Base-by-base conservation (phyloP, 495 filamentous ascomycete genomes). In the Bombardia bombarda region DNA sequence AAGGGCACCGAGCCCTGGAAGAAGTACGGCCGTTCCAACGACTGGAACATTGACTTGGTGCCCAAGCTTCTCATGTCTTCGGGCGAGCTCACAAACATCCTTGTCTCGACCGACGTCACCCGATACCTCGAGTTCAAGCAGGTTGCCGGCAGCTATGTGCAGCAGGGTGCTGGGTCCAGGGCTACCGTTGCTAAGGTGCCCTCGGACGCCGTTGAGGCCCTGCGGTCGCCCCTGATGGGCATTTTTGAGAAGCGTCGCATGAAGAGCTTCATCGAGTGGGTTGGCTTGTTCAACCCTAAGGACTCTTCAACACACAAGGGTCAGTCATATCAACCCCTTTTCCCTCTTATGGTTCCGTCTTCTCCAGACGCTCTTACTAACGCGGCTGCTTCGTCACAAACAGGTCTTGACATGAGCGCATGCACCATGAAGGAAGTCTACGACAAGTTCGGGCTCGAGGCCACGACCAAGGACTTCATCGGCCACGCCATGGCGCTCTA, bases 21-120 rank as follows among this genome's bases (percentile, higher is more conserved):
- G 77, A 86, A 95, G 67, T 93, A 95, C 66, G 84, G 90, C 52
- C 78, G 93, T 43, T 71, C 83, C 63, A 96, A 99, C 72, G 92
- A 99, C 76, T 99, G 92, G 92, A 97, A 96, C 71, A 90, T 99
- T 65, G 93, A 97, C 58, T 74, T 99, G 51, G 88, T 97, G 34
- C 90, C 92, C 46, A 99, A 99, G 74, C 78, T 99, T 40, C 74
- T 99, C 60, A 97, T 99, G 89, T 86, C 92, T 16, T 94, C 94
- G 56, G 92, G 92, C 60, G 89, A 99, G 70, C 74, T 99, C 62
- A 99, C 92, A 47, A 97, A 96, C 65, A 95, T 95, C 62, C 74
- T 96, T 53, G 87, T 95, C 38, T 93, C 87, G 24, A 97, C 92
- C 59, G 89, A 96, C 58, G 92, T 98, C 43, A 98, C 92, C 46